Conservation (phyloP, 1,284 basidiomycete species). For the Trichosporon sp. region DNA sequence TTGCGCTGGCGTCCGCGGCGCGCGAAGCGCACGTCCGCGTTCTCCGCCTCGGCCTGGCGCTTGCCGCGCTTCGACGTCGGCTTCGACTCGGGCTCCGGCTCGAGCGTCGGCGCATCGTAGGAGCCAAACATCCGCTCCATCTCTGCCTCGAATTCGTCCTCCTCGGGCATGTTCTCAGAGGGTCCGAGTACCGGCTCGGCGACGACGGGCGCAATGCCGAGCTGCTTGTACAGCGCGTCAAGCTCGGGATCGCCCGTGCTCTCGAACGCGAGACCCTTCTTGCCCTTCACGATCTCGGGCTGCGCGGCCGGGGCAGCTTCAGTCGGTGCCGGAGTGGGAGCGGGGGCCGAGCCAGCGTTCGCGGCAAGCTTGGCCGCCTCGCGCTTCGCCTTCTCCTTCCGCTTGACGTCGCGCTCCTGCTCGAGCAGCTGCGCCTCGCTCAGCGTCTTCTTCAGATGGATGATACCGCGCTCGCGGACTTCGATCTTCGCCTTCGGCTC, state of each 20-base stretch:
- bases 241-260: slow-evolving; percentile 23
- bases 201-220: slow-evolving; percentile 15
- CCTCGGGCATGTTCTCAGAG: not conserved
- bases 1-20: not conserved
- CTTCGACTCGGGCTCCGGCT: not conserved
- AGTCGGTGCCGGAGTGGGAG: not conserved
- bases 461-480: slow-evolving; percentile 60
- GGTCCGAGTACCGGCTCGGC: slow-evolving; percentile 13
- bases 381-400: not conserved
- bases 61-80: not conserved
- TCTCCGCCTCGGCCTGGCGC: not conserved
- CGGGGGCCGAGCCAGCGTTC: not conserved
- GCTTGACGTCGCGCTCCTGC: not conserved
- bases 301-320: not conserved
- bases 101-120: not conserved
- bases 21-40: not conserved
- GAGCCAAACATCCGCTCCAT: not conserved
- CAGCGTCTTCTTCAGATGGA: slow-evolving; percentile 37
- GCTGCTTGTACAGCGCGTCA: slow-evolving; percentile 14
- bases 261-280: not conserved
- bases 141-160: not conserved
- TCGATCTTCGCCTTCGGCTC: slow-evolving; percentile 70
- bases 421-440: slow-evolving; percentile 28
- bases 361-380: slow-evolving; percentile 2
- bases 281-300: slow-evolving; percentile 1